Percentiles rank a stretch among this genome's conserved stretches.
Conservation (phyloP, 2,329 filamentous ascomycete species). For the Beauveria bassiana region DNA sequence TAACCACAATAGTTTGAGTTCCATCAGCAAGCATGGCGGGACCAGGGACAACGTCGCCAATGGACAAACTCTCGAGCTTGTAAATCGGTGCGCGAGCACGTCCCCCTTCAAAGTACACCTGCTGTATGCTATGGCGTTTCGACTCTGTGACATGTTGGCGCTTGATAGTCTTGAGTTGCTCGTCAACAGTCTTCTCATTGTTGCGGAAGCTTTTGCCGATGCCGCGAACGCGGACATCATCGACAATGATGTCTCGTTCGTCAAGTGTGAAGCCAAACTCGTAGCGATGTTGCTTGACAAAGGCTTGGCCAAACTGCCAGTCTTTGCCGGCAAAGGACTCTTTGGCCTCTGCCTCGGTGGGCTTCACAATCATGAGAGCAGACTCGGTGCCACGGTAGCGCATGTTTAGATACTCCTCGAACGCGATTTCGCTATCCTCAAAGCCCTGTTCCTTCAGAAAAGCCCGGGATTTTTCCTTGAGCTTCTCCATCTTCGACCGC, state of each 20-base stretch:
- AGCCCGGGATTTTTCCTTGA: constrained; percentile 66
- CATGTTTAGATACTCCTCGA: constrained; percentile 93
- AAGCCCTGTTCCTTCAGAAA: constrained; percentile 75
- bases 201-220: constrained; percentile 84
- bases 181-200: constrained; percentile 72
- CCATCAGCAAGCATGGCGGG: constrained; percentile 83
- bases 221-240: constrained; percentile 80
- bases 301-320: constrained; percentile 79
- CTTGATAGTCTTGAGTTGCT: constrained; percentile 67
- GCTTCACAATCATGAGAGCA: constrained; percentile 80
- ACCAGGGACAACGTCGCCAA: constrained; percentile 67
- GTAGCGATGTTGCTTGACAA: constrained; percentile 79
- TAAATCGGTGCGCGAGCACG: constrained; percentile 73
- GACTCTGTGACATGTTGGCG: constrained; percentile 46
- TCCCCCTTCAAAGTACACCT: constrained; percentile 81
- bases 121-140: constrained; percentile 57
- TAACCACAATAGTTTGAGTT: constrained; percentile 87
- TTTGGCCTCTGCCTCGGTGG: constrained; percentile 52
- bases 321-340: constrained; percentile 55
- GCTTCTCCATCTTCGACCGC: constrained; percentile 64
- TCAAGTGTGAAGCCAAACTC: constrained; percentile 87
- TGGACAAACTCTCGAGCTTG: constrained; percentile 64
- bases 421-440: constrained; percentile 62
- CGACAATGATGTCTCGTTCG: constrained; percentile 80
- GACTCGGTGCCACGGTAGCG: constrained; percentile 86